These are phyloP conservation scores for Epichloe sibirici DNA, from an alignment of 2,329 filamentous ascomycete species.

Conservation along the genomic window DNA sequence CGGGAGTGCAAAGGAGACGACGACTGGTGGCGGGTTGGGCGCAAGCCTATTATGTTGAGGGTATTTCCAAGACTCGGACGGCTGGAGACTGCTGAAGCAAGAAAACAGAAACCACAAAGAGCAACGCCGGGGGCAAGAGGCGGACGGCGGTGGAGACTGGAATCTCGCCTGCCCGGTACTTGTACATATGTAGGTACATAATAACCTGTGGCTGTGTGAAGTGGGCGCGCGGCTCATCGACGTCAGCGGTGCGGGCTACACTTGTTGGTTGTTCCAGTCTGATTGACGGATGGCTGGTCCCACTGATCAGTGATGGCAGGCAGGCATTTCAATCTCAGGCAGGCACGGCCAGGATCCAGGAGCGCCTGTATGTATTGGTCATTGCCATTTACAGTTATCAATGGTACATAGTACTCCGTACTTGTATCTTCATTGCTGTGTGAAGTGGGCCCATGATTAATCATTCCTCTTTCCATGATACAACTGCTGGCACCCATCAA, in stretches of 20 bases:
- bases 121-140: slow-evolving; percentile 2
- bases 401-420: too few relatives aligned
- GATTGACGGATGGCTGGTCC: neutral
- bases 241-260: neutral
- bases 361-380: too few relatives aligned
- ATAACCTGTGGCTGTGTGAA: too few relatives aligned
- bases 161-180: too few relatives aligned
- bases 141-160: neutral
- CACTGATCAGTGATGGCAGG: neutral
- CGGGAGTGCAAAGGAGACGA: neutral
- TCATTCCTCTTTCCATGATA: too few relatives aligned
- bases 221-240: neutral
- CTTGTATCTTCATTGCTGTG: too few relatives aligned
- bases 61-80: neutral
- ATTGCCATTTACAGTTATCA: too few relatives aligned
- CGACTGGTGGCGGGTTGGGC: neutral
- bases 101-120: neutral
- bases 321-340: too few relatives aligned
- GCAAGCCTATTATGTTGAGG: neutral
- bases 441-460: too few relatives aligned
- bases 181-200: too few relatives aligned
- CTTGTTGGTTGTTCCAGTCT: neutral
- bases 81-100: neutral
- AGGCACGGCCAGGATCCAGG: too few relatives aligned
- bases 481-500: too few relatives aligned